A percentile compares a stretch with the other conserved stretches of the same genome.
Conservation (phyloP, 805 yeast genomes). For the Candida fluviatilis region DNA sequence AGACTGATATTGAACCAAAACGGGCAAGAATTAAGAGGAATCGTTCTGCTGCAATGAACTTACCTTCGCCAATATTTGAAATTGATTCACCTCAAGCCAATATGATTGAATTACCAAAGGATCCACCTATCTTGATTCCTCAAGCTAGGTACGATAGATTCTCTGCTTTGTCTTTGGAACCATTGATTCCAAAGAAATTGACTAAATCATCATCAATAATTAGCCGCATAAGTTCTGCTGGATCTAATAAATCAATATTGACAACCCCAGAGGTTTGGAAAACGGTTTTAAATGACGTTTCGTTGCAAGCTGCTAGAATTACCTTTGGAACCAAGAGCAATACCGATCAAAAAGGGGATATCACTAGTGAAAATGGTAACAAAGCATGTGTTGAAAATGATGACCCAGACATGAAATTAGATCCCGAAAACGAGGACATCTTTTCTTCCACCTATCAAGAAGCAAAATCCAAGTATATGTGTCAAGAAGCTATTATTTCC, state of each 20-base stretch:
- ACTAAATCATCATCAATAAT: background rate
- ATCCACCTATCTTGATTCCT: background rate
- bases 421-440: background rate
- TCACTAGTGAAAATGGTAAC: too few relatives aligned
- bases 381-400: background rate
- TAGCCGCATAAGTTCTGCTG: background rate
- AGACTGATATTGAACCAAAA: too few relatives aligned
- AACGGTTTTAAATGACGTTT: constrained; percentile 27
- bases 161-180: background rate
- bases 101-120: background rate
- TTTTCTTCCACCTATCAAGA: background rate
- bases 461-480: background rate
- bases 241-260: background rate
- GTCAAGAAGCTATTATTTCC: background rate
- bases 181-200: background rate
- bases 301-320: constrained; percentile 33
- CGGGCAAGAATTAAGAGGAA: background rate
- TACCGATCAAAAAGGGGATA: too few relatives aligned
- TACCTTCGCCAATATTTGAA: constrained; percentile 8
- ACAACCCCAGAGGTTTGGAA: constrained; percentile 21
- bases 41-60: background rate
- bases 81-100: constrained; percentile 3
- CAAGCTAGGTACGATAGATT: background rate
- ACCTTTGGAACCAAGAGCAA: constrained; percentile 24
- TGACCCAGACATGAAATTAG: too few relatives aligned